Base-by-base conservation (phyloP, 75 land plant species). In the Adiantum capillusveneris region DNA sequence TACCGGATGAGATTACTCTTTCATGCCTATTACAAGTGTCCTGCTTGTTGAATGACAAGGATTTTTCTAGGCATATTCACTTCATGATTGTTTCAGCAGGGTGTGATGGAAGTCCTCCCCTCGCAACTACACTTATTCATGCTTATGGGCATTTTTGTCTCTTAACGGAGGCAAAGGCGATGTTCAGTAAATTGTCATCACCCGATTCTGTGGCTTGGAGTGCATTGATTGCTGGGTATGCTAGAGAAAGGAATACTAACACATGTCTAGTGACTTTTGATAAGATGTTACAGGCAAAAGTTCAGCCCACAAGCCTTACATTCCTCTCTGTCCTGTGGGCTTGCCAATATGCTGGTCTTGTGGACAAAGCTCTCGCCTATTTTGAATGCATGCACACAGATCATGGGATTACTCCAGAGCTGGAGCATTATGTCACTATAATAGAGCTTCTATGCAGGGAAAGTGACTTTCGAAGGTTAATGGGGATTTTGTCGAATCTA, bases 271-370 rank as follows among this genome's bases (percentile, higher is more conserved):
- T 6, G 2, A 14, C 21, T 17, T 55, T 20, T 55, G 57, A 24
- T 6, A 24, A 25, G 16, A 55, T 55, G 57, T 2, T 19, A 25
- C 2, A 2, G 16, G 57, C 57, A 5, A 24, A 24, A 6, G 16
- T 55, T 19, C 6, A 28, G 31, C 57, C 57, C 11, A 30, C 29
- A 11, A 16, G 31, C 2, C n/a, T 55, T 24, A 55, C 57, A 11
- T 55, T 55, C 31, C 26, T 25, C 2, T 55, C 57, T 20, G 25
- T 55, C 18, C 57, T 55, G 2, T 14, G 3, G 11, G 57, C 57
- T 28, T 55, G 57, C 57, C 7, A 24, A 6, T 24, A 55, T 25
- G 57, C 57, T 55, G 57, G 57, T 1, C 57, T 55, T 3, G 57
- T 55, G 31, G 57, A 55, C 22, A 55, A 25, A 55, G 57, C 24